Percentiles rank a stretch among this genome's conserved stretches.
Evolutionary conservation across 169 alveolate species (phyloP).

Genomic region (Eimeria maxima): DNA sequence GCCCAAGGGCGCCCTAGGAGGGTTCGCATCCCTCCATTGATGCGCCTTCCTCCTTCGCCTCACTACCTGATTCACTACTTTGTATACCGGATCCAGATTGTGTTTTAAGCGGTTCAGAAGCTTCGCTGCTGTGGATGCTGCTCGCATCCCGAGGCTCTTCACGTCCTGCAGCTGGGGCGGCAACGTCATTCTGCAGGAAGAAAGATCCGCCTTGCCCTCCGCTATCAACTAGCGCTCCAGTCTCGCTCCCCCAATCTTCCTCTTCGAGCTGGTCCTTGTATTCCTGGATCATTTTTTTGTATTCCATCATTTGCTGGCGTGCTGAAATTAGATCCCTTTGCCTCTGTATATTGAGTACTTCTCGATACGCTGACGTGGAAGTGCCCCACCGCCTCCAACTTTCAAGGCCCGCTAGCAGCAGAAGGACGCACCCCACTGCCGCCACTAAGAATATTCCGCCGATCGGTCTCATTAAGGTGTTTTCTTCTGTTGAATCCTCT

Average conservation of each 20-base stretch:
- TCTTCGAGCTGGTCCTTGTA: constrained; percentile 18
- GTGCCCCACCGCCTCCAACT: constrained; percentile 78
- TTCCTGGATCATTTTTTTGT: constrained; percentile 56
- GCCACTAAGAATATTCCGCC: constrained; percentile 38
- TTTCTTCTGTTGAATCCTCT: constrained; percentile 38
- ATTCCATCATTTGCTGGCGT: constrained; percentile 67
- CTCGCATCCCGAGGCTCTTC: neutral
- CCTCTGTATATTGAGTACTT: constrained; percentile 53
- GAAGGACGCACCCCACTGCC: constrained; percentile 42
- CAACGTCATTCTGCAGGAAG: neutral
- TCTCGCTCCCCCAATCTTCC: constrained; percentile 14
- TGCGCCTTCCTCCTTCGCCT: neutral
- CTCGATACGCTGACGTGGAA: constrained; percentile 71
- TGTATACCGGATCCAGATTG: neutral
- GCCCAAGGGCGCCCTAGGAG: neutral
- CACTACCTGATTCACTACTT: neutral
- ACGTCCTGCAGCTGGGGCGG: neutral
- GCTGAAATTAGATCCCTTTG: constrained; percentile 70
- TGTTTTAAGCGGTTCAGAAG: neutral
- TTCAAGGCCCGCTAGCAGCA: constrained; percentile 58
- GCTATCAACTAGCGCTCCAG: neutral
- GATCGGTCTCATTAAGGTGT: constrained; percentile 45
- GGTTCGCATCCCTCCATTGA: neutral
- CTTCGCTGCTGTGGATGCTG: neutral
- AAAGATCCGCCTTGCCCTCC: neutral